Evolutionary conservation across 148 eudicot species (phyloP), one percentile per base, ranked within the genome.

Genomic region (Mesembryanthemum crystallinum): DNA sequence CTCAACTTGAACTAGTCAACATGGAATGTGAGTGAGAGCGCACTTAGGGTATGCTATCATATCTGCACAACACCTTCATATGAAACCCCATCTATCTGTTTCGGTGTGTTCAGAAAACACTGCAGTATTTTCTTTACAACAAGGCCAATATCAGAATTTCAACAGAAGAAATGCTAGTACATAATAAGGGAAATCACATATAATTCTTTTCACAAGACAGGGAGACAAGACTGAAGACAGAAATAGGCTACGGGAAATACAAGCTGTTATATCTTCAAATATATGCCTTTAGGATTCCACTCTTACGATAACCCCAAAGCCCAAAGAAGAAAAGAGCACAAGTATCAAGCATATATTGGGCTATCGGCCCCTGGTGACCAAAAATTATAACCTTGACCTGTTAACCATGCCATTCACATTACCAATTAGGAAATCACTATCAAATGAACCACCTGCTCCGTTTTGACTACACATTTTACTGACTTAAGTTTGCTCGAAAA

Each of bases 401-500:
- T 35, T 35, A 35, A 4, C 20, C 69, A 64, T 37, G 12, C 58
- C 39, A 20, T 25, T 35, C 39, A 18, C 58, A 8, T 45, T 45
- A 45, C 49, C 49, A 45, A 45, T n/a, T n/a, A n/a, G n/a, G n/a
- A n/a, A n/a, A n/a, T 45, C 10, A 42, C 24, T 21, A 37, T 59
- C 32, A 23, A n/a, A 24, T 3, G 24, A 25, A 29, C 29, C 23
- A 24, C 25, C 30, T 15, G 55, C 14, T 29, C 51, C 51, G 7
- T 9, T 66, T 42, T 4, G 7, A 7, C 21, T 37, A 45, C 52
- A 39, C 17, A 45, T 15, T 18, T 4, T 42, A 67, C 32, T 67
- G 71, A 45, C 15, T 67, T 27, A 55, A 54, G 43, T 63, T 65
- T 37, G 62, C 43, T 14, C 51, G 21, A 72, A 64, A 23, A 57